phyloP scores from a whole-genome alignment of 805 yeast genomes.

The Saccharomycopsis vini region DNA sequence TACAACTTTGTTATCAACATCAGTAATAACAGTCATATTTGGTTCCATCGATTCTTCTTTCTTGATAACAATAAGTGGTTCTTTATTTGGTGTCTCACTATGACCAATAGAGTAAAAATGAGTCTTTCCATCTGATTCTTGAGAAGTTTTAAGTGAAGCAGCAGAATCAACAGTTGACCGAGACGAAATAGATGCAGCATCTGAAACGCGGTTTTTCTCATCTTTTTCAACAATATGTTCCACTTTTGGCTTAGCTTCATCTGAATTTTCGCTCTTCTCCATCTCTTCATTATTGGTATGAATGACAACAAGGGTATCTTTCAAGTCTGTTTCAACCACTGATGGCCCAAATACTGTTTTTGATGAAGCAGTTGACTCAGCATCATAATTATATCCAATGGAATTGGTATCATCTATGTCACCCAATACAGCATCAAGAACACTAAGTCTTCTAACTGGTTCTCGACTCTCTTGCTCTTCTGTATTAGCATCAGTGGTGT shows the following conservation, averaged over 20 bases:
- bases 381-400: neutral
- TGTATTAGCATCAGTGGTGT: conserved; percentile 7
- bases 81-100: neutral
- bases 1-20: neutral
- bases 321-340: too few species aligned
- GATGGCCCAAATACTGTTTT: conserved; percentile 1
- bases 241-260: neutral
- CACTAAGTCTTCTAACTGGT: conserved; percentile 12
- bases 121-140: conserved; percentile 7
- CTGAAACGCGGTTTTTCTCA: too few species aligned
- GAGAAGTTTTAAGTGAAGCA: conserved; percentile 13
- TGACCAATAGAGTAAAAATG: conserved; percentile 13
- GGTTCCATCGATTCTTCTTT: too few species aligned
- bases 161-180: conserved; percentile 13
- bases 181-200: conserved; percentile 15
- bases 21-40: neutral
- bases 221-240: neutral
- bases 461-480: neutral
- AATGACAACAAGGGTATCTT: too few species aligned
- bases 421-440: conserved; percentile 12
- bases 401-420: neutral
- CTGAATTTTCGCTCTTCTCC: too few species aligned
- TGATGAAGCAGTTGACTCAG: neutral
- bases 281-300: too few species aligned
- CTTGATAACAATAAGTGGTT: neutral